Evolutionary conservation across 2,329 filamentous ascomycete genomes (phyloP).

Genomic region (Thermothelomyces thermophilus): DNA sequence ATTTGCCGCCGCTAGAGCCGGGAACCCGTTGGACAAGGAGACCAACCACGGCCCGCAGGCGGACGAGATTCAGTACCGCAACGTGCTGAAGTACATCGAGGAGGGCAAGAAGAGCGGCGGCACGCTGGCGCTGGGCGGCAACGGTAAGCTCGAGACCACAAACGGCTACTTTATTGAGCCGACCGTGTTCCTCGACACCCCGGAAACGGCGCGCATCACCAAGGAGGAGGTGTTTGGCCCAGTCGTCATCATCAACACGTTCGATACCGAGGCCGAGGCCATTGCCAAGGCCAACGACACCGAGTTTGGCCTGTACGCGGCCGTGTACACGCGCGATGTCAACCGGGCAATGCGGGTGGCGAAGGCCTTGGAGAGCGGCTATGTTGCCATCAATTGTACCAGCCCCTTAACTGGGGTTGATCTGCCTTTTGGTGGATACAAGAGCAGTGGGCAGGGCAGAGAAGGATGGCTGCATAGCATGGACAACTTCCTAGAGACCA

Average conservation of each 20-base stretch:
- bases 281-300: constrained; percentile 49
- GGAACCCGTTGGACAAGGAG: constrained; percentile 31
- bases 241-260: constrained; percentile 52
- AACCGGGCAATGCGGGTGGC: constrained; percentile 38
- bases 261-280: constrained; percentile 51
- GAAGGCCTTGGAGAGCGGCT: constrained; percentile 51
- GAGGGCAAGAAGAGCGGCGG: constrained; percentile 37
- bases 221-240: constrained; percentile 60
- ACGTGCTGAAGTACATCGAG: constrained; percentile 40
- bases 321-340: constrained; percentile 49
- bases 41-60: constrained; percentile 42
- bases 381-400: constrained; percentile 51
- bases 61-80: constrained; percentile 44
- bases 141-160: constrained; percentile 25
- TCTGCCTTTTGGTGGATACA: constrained; percentile 38
- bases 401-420: constrained; percentile 33
- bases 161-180: constrained; percentile 39
- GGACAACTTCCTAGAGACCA: constrained; percentile 32
- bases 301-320: constrained; percentile 49
- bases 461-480: constrained; percentile 34
- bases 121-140: constrained; percentile 29
- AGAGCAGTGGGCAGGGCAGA: constrained; percentile 34
- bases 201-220: constrained; percentile 42
- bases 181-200: constrained; percentile 39
- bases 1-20: constrained; percentile 34